A percentile compares a stretch with the other conserved stretches of the same genome.
These are phyloP conservation scores for Globisporangium orthogonon DNA, from an alignment of 352 stramenopile species.

Conservation along the genomic window DNA sequence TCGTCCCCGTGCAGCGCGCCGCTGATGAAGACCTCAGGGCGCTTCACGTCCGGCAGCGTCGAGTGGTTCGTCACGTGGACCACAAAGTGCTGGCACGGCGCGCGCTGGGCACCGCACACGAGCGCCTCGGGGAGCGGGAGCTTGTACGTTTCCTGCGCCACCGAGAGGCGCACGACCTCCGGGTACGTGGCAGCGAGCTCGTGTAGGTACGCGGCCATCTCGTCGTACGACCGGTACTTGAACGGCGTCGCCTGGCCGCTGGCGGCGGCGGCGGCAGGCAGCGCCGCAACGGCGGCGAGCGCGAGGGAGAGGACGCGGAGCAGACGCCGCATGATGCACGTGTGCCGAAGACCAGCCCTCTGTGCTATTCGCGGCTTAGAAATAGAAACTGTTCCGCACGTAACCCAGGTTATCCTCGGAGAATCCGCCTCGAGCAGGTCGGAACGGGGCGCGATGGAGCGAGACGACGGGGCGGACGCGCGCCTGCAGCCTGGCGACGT, in stretches of 20 bases:
- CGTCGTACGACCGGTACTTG: slow-evolving; percentile 66
- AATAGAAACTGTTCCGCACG: background rate
- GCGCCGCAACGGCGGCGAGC: background rate
- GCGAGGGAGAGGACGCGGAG: background rate
- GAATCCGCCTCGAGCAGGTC: background rate
- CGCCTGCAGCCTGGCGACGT: slow-evolving; percentile 33
- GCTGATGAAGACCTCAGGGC: slow-evolving; percentile 95
- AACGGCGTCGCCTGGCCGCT: slow-evolving; percentile 15
- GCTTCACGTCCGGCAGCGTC: slow-evolving; percentile 54
- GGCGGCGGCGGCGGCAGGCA: background rate
- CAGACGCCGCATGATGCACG: background rate
- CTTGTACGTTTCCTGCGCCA: slow-evolving; percentile 79
- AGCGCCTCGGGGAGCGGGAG: slow-evolving; percentile 71
- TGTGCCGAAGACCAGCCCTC: no score
- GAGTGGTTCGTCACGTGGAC: slow-evolving; percentile 88
- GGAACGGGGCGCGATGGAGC: slow-evolving; percentile 7
- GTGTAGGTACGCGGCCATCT: slow-evolving; percentile 58
- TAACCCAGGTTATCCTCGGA: no score
- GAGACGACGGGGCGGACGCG: no score
- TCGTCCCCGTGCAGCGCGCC: slow-evolving; percentile 96
- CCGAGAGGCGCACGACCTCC: slow-evolving; percentile 68
- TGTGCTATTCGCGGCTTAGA: no score
- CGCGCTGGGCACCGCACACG: slow-evolving; percentile 44
- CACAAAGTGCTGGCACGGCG: slow-evolving; percentile 77
- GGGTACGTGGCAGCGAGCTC: slow-evolving; percentile 71